phyloP scores from a whole-genome alignment of 2,329 filamentous ascomycete species.

The Cercospora zeina region DNA sequence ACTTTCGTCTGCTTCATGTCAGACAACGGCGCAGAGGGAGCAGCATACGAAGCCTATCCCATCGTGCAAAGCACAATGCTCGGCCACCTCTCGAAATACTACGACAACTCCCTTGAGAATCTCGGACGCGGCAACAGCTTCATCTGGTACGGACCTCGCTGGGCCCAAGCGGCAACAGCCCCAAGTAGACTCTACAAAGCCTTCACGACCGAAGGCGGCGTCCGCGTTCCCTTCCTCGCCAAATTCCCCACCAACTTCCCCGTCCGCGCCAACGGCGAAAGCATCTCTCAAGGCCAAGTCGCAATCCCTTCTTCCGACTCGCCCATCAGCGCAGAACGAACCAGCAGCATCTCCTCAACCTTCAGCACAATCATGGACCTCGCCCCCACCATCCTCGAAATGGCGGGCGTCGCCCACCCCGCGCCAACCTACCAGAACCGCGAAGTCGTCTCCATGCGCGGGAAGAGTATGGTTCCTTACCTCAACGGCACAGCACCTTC shows the following conservation, averaged over 20 bases:
- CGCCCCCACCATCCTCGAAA: slow-evolving; percentile 49
- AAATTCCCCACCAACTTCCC: slow-evolving; percentile 36
- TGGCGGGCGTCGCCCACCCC: slow-evolving; percentile 54
- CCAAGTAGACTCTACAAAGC: slow-evolving; percentile 53
- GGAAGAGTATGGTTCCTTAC: slow-evolving; percentile 51
- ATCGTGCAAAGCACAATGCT: slow-evolving; percentile 58
- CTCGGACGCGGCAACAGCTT: slow-evolving; percentile 59
- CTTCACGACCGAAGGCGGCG: slow-evolving; percentile 51
- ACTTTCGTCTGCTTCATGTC: slow-evolving; percentile 65
- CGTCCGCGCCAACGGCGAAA: slow-evolving; percentile 24
- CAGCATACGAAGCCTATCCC: slow-evolving; percentile 59
- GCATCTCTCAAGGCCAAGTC: slow-evolving; percentile 51
- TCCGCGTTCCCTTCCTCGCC: slow-evolving; percentile 56
- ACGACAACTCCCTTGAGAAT: slow-evolving; percentile 60
- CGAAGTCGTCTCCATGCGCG: slow-evolving; percentile 55
- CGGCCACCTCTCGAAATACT: slow-evolving; percentile 58
- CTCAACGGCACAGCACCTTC: slow-evolving; percentile 40
- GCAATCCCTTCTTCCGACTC: slow-evolving; percentile 40
- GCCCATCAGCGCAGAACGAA: slow-evolving; percentile 23
- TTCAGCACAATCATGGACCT: slow-evolving; percentile 53
- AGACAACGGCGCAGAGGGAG: slow-evolving; percentile 64
- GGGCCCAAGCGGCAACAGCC: slow-evolving; percentile 57
- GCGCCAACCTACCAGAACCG: slow-evolving; percentile 55
- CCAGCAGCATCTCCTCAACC: slow-evolving; percentile 49
- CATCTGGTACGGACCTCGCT: slow-evolving; percentile 61